Percentiles rank a stretch among this genome's conserved stretches.
These are phyloP conservation scores for Raffaelea ambrosiae DNA, from an alignment of 2,329 filamentous ascomycete genomes.

Conservation along the genomic window DNA sequence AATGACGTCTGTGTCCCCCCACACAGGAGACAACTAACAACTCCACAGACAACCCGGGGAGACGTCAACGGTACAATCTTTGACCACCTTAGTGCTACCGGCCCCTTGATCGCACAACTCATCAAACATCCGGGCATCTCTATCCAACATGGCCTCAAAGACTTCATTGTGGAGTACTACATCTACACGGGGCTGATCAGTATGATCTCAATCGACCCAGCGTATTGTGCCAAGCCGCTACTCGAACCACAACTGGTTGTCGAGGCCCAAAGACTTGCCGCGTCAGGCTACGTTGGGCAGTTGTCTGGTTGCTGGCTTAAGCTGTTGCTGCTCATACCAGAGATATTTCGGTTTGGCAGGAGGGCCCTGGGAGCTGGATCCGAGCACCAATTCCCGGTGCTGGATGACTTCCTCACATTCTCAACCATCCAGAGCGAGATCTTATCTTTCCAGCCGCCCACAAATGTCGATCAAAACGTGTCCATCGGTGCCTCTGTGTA, in stretches of 20 bases:
- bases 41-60: slow-evolving; percentile 23
- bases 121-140: slow-evolving; percentile 14
- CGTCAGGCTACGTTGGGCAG: slow-evolving; percentile 25
- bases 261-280: slow-evolving; percentile 20
- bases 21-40: too few species aligned
- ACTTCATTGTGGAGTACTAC: slow-evolving; percentile 40
- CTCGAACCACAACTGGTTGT: slow-evolving; percentile 22
- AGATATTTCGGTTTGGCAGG: slow-evolving; percentile 33
- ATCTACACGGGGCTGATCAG: slow-evolving; percentile 36
- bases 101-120: slow-evolving; percentile 9
- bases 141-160: slow-evolving; percentile 20
- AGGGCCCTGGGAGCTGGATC: neutral
- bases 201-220: slow-evolving; percentile 33
- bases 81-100: slow-evolving; percentile 16
- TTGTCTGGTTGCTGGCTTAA: slow-evolving; percentile 31
- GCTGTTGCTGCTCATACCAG: slow-evolving; percentile 26
- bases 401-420: slow-evolving; percentile 15
- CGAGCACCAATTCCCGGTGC: slow-evolving; percentile 13
- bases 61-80: slow-evolving; percentile 37
- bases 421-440: slow-evolving; percentile 28
- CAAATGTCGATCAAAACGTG: slow-evolving; percentile 25
- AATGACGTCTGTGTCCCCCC: slow-evolving; percentile 9
- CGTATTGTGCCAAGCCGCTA: slow-evolving; percentile 20
- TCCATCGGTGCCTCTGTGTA: slow-evolving; percentile 32
- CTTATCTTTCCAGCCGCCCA: slow-evolving; percentile 27